Evolutionary conservation across 306 rosid species (phyloP), one percentile per base, ranked within the genome.

Genomic region (Fagus sylvatica): DNA sequence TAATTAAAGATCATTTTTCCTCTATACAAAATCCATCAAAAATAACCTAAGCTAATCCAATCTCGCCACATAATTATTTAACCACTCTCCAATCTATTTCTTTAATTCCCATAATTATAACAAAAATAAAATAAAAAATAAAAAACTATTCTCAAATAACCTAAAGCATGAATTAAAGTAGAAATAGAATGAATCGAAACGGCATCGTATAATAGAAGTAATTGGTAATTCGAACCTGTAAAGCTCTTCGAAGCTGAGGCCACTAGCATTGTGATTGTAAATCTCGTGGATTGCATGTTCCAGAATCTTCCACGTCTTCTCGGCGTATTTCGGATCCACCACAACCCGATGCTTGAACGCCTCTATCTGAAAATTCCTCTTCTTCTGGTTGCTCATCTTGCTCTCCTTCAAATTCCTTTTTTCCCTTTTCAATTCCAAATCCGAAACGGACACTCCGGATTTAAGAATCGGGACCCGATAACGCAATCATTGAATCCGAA

Each of bases 231-330:
- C 66, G 75, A 84, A 94, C 98, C 98, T 91, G 85, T 94, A 94
- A 74, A 94, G 97, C 89, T 94, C 97, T 84, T 94, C 98, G 49
- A 94, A 94, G 80, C 98, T 94, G 66, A 94, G 96, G 41, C 98
- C 97, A 79, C 98, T 94, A 30, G 98, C 98, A 87, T 94, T 94
- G 78, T 91, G 98, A 62, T 91, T 94, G 83, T 94, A 91, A 75
- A 94, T 94, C 88, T 94, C 98, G 33, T 87, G 85, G 76, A 91
- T 91, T 77, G 94, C 98, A 62, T 87, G 93, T 71, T 93, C 98
- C 69, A 93, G 85, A 84, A 94, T 78, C 88, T 89, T 91, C 97
- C 98, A 94, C 1, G 97, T 94, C 88, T 90, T 94, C 74, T 94
- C 98, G 15, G 94, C 93, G 77, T 94, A 94, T 79, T 89, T 92